phyloP scores from a whole-genome alignment of 768 basidiomycete genomes.

The Clitopilus hobsonii region DNA sequence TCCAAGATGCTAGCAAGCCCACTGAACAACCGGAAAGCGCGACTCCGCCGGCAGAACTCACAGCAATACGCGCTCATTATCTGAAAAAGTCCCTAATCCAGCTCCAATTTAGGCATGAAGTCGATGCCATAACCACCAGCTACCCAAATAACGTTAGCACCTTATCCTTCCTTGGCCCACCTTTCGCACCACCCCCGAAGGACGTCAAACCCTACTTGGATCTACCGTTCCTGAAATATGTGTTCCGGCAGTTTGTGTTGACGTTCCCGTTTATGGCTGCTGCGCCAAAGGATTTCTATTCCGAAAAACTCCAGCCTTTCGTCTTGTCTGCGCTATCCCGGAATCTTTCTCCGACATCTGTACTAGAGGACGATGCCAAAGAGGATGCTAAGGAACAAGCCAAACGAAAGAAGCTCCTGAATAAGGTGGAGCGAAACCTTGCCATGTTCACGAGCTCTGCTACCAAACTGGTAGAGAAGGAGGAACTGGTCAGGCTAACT shows the following conservation, averaged over 20 bases:
- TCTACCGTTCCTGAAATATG: conserved; percentile 83
- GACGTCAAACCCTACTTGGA: conserved; percentile 50
- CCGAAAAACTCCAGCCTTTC: conserved; percentile 93
- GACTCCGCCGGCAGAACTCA: conserved; percentile 36
- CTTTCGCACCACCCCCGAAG: conserved; percentile 72
- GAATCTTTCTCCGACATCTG: conserved; percentile 61
- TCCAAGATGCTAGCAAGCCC: not conserved
- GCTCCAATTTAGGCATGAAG: conserved; percentile 80
- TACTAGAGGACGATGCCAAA: conserved; percentile 48
- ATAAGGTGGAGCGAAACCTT: conserved; percentile 81
- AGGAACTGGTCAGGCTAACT: conserved; percentile 87
- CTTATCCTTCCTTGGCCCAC: conserved; percentile 83
- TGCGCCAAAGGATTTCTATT: conserved; percentile 90
- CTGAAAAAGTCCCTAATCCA: conserved; percentile 94
- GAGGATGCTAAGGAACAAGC: conserved; percentile 46
- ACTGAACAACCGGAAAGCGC: not conserved
- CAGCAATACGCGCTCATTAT: conserved; percentile 92
- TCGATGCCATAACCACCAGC: conserved; percentile 57
- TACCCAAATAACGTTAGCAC: conserved; percentile 49
- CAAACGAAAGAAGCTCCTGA: conserved; percentile 63
- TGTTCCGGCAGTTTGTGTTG: conserved; percentile 89
- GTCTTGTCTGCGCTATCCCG: conserved; percentile 76
- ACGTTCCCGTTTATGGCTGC: conserved; percentile 93
- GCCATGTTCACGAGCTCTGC: conserved; percentile 79
- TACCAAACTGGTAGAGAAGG: conserved; percentile 75